These are phyloP conservation scores for Scleroderma bovista DNA, from an alignment of 768 basidiomycete species.

Conservation along the genomic window DNA sequence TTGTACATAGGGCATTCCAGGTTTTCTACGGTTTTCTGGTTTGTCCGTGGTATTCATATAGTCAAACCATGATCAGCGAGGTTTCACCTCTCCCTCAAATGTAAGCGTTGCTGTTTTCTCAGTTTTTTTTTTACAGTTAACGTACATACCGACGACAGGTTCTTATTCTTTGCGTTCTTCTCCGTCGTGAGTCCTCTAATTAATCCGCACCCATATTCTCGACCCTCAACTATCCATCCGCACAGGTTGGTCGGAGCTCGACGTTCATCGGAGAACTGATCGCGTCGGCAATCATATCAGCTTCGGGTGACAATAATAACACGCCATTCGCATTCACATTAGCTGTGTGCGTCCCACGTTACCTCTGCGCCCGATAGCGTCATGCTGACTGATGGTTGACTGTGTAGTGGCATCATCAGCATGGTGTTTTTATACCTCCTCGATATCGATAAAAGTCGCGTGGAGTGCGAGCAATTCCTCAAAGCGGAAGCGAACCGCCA, in stretches of 20 bases:
- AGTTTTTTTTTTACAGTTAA: not conserved
- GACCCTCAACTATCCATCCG: not conserved
- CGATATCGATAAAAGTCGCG: conserved; percentile 57
- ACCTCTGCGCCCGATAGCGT: too few relatives aligned
- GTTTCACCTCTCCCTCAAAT: conserved; percentile 70
- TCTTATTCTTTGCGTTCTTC: conserved; percentile 71
- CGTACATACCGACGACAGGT: conserved; percentile 32
- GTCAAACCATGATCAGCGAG: conserved; percentile 79
- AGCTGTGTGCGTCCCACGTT: conserved; percentile 47
- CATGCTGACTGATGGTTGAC: not conserved
- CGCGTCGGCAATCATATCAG: conserved; percentile 69
- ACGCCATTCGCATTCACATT: conserved; percentile 76
- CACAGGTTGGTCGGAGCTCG: conserved; percentile 65
- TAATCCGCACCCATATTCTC: not conserved
- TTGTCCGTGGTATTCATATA: conserved; percentile 78
- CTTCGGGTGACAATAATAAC: conserved; percentile 61
- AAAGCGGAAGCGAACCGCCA: conserved; percentile 44
- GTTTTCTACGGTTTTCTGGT: conserved; percentile 68
- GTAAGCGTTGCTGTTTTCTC: conserved; percentile 36
- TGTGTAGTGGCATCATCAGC: conserved; percentile 14
- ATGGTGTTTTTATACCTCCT: conserved; percentile 57
- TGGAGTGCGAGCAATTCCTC: conserved; percentile 59
- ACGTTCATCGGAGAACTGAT: conserved; percentile 74
- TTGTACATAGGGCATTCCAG: conserved; percentile 54
- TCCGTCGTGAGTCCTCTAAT: conserved; percentile 50